Evolutionary conservation across 2,329 filamentous ascomycete genomes (phyloP).

Genomic region (Albophoma yamanashiensis): DNA sequence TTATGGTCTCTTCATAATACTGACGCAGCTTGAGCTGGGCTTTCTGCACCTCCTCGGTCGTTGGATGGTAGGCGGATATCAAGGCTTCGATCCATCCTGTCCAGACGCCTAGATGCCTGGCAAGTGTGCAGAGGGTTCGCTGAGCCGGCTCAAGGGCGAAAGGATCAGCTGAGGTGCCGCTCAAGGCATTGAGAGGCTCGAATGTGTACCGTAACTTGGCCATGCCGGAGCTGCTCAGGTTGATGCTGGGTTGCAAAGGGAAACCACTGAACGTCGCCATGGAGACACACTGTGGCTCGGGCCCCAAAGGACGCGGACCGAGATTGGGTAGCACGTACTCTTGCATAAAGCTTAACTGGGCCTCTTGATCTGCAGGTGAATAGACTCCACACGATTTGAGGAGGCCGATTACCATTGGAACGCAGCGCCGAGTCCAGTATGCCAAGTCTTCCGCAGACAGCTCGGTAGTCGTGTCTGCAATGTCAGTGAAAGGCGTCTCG

Average conservation of each 20-base stretch:
- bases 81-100: neutral
- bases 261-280: neutral
- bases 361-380: neutral
- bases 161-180: neutral
- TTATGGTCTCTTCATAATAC: neutral
- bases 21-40: neutral
- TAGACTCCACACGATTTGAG: neutral
- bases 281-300: neutral
- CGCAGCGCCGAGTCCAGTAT: neutral
- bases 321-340: neutral
- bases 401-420: neutral
- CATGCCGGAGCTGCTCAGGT: neutral
- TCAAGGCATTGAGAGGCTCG: neutral
- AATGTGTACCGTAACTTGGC: neutral
- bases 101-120: neutral
- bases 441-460: neutral
- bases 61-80: neutral
- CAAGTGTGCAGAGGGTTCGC: neutral
- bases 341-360: neutral
- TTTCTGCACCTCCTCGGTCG: neutral
- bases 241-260: neutral
- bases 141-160: neutral
- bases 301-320: neutral
- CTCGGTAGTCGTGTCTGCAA: neutral
- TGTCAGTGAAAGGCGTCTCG: neutral